A percentile compares a stretch with the other conserved stretches of the same genome.
Evolutionary conservation across 1,139 yeast genomes (phyloP).

Genomic region (Magnusiomyces paraingens): DNA sequence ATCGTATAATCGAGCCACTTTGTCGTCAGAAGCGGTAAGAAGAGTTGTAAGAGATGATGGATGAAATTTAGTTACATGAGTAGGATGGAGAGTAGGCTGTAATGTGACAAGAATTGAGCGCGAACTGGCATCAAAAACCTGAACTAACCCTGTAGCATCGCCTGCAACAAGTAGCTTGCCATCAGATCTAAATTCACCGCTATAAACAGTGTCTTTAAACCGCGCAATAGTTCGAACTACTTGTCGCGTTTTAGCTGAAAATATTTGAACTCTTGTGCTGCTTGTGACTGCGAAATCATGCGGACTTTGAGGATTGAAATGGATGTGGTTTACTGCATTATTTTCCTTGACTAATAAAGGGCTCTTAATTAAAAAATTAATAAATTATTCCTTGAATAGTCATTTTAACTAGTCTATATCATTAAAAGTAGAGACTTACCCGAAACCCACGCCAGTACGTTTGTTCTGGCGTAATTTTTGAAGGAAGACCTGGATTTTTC

Average conservation of each 20-base stretch:
- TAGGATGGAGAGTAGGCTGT: constrained; percentile 77
- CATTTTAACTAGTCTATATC: background rate
- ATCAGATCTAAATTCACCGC: constrained; percentile 76
- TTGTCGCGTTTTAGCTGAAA: constrained; percentile 87
- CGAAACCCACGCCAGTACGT: constrained; percentile 86
- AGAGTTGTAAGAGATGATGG: constrained; percentile 65
- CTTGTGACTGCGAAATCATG: constrained; percentile 93
- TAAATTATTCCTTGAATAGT: background rate
- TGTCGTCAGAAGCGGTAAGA: constrained; percentile 87
- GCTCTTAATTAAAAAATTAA: constrained; percentile 30
- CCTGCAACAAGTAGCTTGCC: constrained; percentile 82
- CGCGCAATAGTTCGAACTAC: constrained; percentile 83
- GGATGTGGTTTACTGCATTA: constrained; percentile 80
- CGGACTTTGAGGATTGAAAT: constrained; percentile 81
- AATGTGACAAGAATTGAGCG: constrained; percentile 73
- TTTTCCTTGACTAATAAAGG: constrained; percentile 92
- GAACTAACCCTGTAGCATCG: constrained; percentile 82
- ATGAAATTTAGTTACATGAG: constrained; percentile 91
- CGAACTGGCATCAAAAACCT: constrained; percentile 77
- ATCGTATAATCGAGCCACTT: constrained; percentile 81
- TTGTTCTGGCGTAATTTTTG: constrained; percentile 87
- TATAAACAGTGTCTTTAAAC: constrained; percentile 84
- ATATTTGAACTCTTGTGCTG: constrained; percentile 84
- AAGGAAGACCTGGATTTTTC: constrained; percentile 71
- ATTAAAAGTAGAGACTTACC: constrained; percentile 21